Evolutionary conservation across 176 grass and related monocot genomes (phyloP).

Genomic region (Aechmea fasciata): DNA sequence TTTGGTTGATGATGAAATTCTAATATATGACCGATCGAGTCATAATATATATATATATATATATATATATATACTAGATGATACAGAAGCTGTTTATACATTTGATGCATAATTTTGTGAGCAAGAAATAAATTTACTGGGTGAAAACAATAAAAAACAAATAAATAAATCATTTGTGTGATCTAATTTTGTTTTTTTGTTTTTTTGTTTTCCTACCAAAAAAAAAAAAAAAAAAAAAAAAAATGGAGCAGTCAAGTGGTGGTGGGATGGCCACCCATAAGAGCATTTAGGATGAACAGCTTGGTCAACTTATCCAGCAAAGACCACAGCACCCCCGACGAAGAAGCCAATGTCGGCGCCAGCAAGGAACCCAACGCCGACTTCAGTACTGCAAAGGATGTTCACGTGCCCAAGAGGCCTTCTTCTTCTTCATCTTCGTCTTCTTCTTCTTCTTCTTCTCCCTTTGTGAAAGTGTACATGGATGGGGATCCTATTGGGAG

Average conservation of each 20-base stretch:
- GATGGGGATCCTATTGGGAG: conserved; percentile 83
- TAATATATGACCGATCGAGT: too few relatives aligned
- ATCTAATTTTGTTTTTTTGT: neutral
- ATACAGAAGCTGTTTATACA: too few relatives aligned
- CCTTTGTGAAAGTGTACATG: conserved; percentile 77
- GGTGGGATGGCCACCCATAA: conserved; percentile 84
- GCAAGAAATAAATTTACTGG: too few relatives aligned
- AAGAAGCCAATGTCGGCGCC: conserved; percentile 4
- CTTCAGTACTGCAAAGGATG: neutral
- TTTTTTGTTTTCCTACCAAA: neutral
- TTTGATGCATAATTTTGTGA: too few relatives aligned
- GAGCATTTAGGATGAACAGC: conserved; percentile 73
- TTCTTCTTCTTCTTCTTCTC: neutral
- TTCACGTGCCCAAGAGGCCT: neutral
- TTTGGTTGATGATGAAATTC: too few relatives aligned
- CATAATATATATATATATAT: too few relatives aligned
- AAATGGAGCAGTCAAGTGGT: conserved; percentile 40
- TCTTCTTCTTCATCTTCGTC: neutral
- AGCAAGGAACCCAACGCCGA: conserved; percentile 12
- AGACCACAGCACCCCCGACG: neutral
- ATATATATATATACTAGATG: too few relatives aligned
- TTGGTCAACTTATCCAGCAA: conserved; percentile 62
- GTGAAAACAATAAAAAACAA: too few relatives aligned
- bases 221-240: neutral
- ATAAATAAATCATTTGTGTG: neutral